Conservation (phyloP, 2,329 filamentous ascomycete genomes). For the Sporothrix variecibatus region DNA sequence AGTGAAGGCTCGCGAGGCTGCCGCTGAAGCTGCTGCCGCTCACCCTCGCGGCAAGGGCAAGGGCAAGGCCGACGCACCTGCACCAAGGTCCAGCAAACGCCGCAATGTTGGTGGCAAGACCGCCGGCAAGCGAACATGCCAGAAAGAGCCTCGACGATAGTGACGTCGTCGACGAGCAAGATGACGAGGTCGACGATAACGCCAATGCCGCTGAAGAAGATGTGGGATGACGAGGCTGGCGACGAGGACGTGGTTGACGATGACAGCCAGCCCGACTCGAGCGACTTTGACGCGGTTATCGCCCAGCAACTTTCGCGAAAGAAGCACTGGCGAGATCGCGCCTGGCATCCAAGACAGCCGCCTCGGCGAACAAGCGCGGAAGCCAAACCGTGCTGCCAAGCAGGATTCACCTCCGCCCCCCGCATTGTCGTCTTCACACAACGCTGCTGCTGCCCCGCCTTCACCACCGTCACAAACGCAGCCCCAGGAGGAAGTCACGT, state of each 20-base stretch:
- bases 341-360: constrained; percentile 30
- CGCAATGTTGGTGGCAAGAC: constrained; percentile 30
- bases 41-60: constrained; percentile 27
- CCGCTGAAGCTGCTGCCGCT: constrained; percentile 12
- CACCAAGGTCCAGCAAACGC: constrained; percentile 28
- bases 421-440: background rate
- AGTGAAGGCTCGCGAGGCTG: constrained; percentile 43
- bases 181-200: constrained; percentile 32
- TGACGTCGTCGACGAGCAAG: constrained; percentile 36
- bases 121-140: constrained; percentile 1
- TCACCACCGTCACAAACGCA: constrained; percentile 39
- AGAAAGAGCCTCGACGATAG: background rate
- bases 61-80: constrained; percentile 24
- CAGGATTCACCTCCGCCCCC: background rate
- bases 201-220: constrained; percentile 31
- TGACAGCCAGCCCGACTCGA: constrained; percentile 62
- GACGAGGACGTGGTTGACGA: constrained; percentile 20
- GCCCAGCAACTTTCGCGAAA: constrained; percentile 77
- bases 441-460: constrained; percentile 27
- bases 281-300: constrained; percentile 69
- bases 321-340: constrained; percentile 63
- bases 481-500: constrained; percentile 68
- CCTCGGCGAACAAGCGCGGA: constrained; percentile 30
- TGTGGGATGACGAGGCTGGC: constrained; percentile 36
- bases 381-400: constrained; percentile 16